These are phyloP conservation scores for Mortierella sp. DNA, from an alignment of 371 early-diverging fungal genomes.

Conservation along the genomic window DNA sequence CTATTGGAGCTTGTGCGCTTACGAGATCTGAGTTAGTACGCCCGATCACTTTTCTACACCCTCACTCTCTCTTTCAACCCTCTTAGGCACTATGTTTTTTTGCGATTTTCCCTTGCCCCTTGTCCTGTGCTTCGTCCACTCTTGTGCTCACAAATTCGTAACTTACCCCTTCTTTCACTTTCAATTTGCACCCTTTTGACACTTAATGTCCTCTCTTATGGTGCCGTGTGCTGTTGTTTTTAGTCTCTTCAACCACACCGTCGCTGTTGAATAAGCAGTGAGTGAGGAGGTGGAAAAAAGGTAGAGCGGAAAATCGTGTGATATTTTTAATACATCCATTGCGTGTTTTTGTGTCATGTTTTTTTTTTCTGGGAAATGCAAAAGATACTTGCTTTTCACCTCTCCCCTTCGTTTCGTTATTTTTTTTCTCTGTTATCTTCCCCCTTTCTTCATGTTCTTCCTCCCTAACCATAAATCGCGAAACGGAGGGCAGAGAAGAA, in stretches of 20 bases:
- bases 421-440: neutral
- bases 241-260: neutral
- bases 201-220: too few relatives aligned
- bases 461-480: neutral
- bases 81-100: too few relatives aligned
- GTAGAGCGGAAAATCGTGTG: too few relatives aligned
- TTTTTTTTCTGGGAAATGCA: neutral
- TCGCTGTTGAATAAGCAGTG: neutral
- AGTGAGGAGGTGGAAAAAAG: too few relatives aligned
- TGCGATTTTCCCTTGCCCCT: neutral
- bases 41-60: neutral
- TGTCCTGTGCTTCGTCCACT: neutral
- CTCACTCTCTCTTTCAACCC: too few relatives aligned
- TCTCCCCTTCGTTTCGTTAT: neutral
- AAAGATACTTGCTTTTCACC: neutral
- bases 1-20: neutral
- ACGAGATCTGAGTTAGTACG: neutral
- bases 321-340: too few relatives aligned
- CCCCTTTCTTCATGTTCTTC: neutral
- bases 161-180: neutral
- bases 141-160: neutral
- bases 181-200: too few relatives aligned
- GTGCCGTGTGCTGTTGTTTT: too few relatives aligned
- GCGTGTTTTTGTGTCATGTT: too few relatives aligned
- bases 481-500: too few relatives aligned